Evolutionary conservation across 208 protist genomes (phyloP), one percentile per base, ranked within the genome.

Genomic region (Crithidia mellificae): DNA sequence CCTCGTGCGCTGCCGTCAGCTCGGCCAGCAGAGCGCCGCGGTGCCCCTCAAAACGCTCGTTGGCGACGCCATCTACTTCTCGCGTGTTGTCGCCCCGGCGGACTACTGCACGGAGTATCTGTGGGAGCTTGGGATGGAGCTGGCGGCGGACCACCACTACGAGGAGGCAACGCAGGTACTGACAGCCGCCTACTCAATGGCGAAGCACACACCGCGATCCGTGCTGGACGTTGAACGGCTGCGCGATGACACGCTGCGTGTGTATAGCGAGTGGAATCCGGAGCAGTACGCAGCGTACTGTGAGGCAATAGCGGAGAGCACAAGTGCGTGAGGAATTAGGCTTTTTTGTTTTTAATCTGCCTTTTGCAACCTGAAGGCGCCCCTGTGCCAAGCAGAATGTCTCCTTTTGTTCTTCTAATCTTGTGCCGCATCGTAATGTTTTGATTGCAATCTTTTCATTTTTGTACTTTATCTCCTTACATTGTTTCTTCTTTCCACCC

Each of bases 81-180:
- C 83, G 12, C 72, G 72, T 7, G 51, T 78, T 12, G 66, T 85
- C 4, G 52, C 73, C 8, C 83, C 86, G 27, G 52, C 68, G 3
- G 86, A 87, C 64, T 84, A 78, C 74, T 84, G 85, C 67, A 83
- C 81, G 25, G 80, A 86, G 70, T 92, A 87, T 68, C 61, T 92
- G 29, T 92, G 86, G 83, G 83, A 87, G 67, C 74, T 92, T 32
- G 86, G 86, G 6, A 88, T 84, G 81, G 86, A 92, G 76, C 71
- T 92, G n/a, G 73, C 75, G 17, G 71, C 70, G 12, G 72, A 80
- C 53, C 54, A 34, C 5, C 56, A 80, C 66, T 81, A 81, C 56
- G 80, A 72, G 34, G 72, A 68, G 67, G 78, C 82, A 4, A 68
- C 76, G 1, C 70, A 68, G 27, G 66, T 88, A 19, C 63, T 92